Percentiles rank a stretch among this genome's conserved stretches.
phyloP scores from a whole-genome alignment of 208 protist species.

The Balamuthia mandrillaris region DNA sequence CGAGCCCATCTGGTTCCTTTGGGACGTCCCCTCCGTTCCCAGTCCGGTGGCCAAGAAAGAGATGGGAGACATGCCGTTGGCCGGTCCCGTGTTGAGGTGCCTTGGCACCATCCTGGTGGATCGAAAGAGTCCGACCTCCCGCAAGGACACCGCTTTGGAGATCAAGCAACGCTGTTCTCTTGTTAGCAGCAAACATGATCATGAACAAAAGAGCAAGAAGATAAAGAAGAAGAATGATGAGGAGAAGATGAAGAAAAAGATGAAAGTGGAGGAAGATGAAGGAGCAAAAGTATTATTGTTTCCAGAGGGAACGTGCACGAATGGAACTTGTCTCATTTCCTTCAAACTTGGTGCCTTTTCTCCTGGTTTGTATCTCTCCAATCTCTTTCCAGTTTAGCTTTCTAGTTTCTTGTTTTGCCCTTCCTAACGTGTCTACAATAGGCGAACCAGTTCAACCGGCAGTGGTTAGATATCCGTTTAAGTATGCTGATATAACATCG shows the following conservation, averaged over 20 bases:
- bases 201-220: neutral
- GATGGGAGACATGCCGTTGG: neutral
- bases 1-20: neutral
- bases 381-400: neutral
- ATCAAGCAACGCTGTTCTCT: no score
- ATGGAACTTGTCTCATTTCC: neutral
- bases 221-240: neutral
- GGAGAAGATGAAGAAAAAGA: neutral
- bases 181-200: no score
- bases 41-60: neutral
- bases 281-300: neutral
- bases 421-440: neutral
- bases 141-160: no score
- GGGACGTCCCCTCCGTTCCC: neutral
- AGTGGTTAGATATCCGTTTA: neutral
- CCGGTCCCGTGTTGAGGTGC: neutral
- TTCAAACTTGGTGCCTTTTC: constrained; percentile 4
- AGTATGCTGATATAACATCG: neutral
- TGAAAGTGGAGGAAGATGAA: neutral
- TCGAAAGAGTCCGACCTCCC: no score
- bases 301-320: neutral
- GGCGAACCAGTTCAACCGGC: neutral
- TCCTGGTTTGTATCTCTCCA: neutral
- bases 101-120: no score
- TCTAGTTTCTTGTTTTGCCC: neutral